These are phyloP conservation scores for Cydonia oblonga DNA, from an alignment of 331 rosid genomes.

Conservation along the genomic window DNA sequence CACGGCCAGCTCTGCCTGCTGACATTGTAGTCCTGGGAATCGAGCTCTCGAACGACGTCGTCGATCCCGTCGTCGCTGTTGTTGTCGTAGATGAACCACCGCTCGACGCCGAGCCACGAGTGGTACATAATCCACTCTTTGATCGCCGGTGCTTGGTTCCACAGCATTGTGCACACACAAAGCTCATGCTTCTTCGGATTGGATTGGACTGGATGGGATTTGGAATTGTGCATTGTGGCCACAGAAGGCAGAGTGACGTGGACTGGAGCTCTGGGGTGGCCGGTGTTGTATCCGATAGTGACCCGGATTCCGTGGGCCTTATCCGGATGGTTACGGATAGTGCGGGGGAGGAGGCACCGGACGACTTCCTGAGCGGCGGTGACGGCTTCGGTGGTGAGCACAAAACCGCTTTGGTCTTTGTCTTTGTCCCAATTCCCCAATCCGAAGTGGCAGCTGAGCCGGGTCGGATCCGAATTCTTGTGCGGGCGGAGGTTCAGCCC, in stretches of 20 bases:
- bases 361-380: conserved; percentile 86
- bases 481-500: conserved; percentile 84
- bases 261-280: conserved; percentile 21
- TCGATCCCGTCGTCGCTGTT: conserved; percentile 80
- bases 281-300: conserved; percentile 32
- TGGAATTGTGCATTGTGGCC: conserved; percentile 30
- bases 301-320: conserved; percentile 54
- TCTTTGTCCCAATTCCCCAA: conserved; percentile 9
- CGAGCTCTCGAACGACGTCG: conserved; percentile 44
- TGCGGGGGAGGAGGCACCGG: conserved; percentile 60
- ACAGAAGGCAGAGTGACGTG: conserved; percentile 48
- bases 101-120: conserved; percentile 83
- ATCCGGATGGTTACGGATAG: conserved; percentile 29
- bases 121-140: conserved; percentile 92
- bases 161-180: conserved; percentile 86
- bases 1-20: conserved; percentile 81
- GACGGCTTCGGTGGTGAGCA: conserved; percentile 42
- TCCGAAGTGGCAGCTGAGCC: conserved; percentile 58
- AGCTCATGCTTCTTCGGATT: conserved; percentile 46
- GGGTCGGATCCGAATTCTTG: conserved; percentile 59
- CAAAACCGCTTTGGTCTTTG: conserved; percentile 17
- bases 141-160: conserved; percentile 85
- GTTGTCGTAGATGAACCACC: conserved; percentile 92
- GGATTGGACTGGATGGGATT: neutral
- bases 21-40: conserved; percentile 46